Evolutionary conservation across 495 filamentous ascomycete genomes (phyloP).

Genomic region (Daldinia vernicosa): DNA sequence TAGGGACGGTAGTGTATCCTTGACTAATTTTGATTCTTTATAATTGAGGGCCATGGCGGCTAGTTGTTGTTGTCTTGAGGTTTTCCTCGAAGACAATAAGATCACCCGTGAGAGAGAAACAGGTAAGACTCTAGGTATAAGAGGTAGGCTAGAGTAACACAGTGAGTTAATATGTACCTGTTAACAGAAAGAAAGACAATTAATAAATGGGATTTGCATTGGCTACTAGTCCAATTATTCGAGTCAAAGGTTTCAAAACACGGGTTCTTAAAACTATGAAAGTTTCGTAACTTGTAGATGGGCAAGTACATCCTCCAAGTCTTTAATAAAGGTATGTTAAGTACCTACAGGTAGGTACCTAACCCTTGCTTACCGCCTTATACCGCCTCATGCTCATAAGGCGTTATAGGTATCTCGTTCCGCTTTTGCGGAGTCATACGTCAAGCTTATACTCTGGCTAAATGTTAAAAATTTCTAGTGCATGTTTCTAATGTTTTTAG

Average conservation of each 20-base stretch:
- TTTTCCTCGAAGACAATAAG: neutral
- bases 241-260: constrained; percentile 6
- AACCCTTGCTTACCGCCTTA: no score
- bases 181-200: neutral
- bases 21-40: constrained; percentile 54
- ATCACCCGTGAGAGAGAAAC: neutral
- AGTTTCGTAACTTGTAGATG: constrained; percentile 20
- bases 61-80: neutral
- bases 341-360: no score
- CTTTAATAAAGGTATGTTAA: no score
- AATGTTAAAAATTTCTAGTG: constrained; percentile 24
- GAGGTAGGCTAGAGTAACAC: neutral
- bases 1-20: constrained; percentile 59
- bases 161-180: no score
- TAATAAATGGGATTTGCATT: constrained; percentile 1
- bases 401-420: constrained; percentile 13
- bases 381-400: constrained; percentile 25
- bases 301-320: constrained; percentile 2
- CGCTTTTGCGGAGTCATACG: constrained; percentile 19
- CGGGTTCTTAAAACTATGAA: constrained; percentile 12
- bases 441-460: constrained; percentile 10
- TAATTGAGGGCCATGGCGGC: constrained; percentile 54
- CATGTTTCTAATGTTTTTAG: constrained; percentile 22
- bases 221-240: constrained; percentile 9
- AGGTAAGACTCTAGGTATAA: neutral